Evolutionary conservation across 83 land plant species (phyloP).

Genomic region (Isoetes engelmannii): DNA sequence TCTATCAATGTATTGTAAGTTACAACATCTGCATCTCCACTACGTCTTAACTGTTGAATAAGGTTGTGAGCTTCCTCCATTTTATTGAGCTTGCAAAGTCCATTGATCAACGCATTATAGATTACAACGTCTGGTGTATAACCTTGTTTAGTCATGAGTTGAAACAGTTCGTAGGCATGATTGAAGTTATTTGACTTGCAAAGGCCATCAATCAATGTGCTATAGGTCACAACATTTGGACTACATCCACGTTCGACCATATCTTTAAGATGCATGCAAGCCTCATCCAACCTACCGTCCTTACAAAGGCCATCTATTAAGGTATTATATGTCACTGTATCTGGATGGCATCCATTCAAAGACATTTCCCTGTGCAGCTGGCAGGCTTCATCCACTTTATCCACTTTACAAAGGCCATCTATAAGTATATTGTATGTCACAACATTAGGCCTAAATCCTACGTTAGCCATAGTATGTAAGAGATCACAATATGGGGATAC

Average conservation of each 20-base stretch:
- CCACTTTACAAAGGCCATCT: constrained; percentile 36
- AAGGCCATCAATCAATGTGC: constrained; percentile 51
- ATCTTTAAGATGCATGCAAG: constrained; percentile 46
- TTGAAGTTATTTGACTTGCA: constrained; percentile 48
- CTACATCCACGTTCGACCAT: constrained; percentile 50
- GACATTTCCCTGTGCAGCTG: constrained; percentile 46
- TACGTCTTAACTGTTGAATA: constrained; percentile 52
- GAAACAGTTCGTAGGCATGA: constrained; percentile 42
- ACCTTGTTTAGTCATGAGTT: constrained; percentile 57
- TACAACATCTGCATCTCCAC: constrained; percentile 55
- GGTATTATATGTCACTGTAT: constrained; percentile 42
- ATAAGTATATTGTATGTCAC: constrained; percentile 35
- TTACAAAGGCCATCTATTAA: constrained; percentile 55
- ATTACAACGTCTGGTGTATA: constrained; percentile 48
- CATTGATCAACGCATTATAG: constrained; percentile 55
- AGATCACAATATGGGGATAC: too few relatives aligned
- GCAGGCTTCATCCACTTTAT: constrained; percentile 42
- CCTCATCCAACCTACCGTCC: constrained; percentile 31
- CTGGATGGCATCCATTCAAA: constrained; percentile 29
- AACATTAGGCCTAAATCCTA: too few relatives aligned
- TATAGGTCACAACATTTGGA: constrained; percentile 55
- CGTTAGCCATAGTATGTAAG: too few relatives aligned
- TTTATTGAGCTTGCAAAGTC: too few relatives aligned
- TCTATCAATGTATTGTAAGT: constrained; percentile 53
- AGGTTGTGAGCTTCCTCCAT: constrained; percentile 54